phyloP scores from a whole-genome alignment of 116 monocot genomes.

The Zostera marina region DNA sequence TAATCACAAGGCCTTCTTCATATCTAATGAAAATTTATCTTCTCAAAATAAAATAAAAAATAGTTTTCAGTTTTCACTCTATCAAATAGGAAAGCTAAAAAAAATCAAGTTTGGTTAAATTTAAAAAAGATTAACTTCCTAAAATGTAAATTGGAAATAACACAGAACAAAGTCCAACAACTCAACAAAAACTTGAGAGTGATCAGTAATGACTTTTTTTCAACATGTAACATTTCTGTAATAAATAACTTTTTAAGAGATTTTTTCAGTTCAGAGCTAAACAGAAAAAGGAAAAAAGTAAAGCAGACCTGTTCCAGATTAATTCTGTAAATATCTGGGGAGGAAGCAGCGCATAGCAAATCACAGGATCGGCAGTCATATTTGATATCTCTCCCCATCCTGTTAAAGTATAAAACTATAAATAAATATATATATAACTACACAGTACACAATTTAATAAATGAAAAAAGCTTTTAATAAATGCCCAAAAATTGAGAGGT shows the following conservation, averaged over 20 bases:
- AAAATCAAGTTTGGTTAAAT: not conserved
- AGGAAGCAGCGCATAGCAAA: constrained; percentile 94
- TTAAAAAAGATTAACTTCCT: not conserved
- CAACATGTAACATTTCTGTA: too few relatives aligned
- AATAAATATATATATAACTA: too few relatives aligned
- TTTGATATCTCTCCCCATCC: constrained; percentile 93
- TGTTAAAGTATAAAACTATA: constrained; percentile 16
- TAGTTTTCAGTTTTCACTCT: not conserved
- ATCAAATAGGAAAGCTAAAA: not conserved
- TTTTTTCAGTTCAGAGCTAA: not conserved
- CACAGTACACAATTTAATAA: too few relatives aligned
- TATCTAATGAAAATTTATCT: not conserved
- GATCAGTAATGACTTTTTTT: too few relatives aligned
- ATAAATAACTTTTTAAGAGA: too few relatives aligned
- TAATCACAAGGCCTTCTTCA: too few relatives aligned
- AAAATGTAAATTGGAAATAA: too few relatives aligned
- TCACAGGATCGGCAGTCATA: constrained; percentile 98
- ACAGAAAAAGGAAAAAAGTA: not conserved
- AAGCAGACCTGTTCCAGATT: constrained; percentile 80
- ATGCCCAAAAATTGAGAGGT: too few relatives aligned
- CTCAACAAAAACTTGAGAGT: too few relatives aligned
- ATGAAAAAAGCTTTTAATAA: too few relatives aligned
- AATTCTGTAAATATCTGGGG: constrained; percentile 88
- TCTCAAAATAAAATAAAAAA: not conserved
- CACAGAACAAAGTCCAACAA: too few relatives aligned